These are phyloP conservation scores for Pneumocystis carinii DNA, from an alignment of 1,139 yeast species.

Conservation along the genomic window DNA sequence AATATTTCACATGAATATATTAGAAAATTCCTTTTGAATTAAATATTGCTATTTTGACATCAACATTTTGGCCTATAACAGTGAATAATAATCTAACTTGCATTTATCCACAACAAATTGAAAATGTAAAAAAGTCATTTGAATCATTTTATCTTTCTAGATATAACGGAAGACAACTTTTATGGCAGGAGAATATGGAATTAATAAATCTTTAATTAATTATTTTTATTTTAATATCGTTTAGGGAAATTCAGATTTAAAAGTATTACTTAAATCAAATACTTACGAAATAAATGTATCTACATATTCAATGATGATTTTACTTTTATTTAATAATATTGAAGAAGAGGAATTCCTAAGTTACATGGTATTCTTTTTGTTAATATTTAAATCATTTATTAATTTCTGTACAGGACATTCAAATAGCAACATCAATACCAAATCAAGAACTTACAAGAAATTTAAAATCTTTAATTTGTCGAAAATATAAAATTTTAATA, in stretches of 20 bases:
- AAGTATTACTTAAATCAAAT: conserved; percentile 47
- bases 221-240: conserved; percentile 43
- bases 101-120: conserved; percentile 38
- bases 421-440: conserved; percentile 56
- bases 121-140: conserved; percentile 29
- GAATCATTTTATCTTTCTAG: conserved; percentile 41
- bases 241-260: conserved; percentile 37
- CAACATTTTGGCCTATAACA: conserved; percentile 42
- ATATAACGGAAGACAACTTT: conserved; percentile 59
- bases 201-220: not conserved
- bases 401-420: conserved; percentile 47
- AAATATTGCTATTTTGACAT: conserved; percentile 33
- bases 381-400: conserved; percentile 20
- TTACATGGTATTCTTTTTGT: not conserved
- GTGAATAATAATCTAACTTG: conserved; percentile 42
- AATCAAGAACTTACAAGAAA: conserved; percentile 58
- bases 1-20: not conserved
- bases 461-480: conserved; percentile 72
- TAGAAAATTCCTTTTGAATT: conserved; percentile 15
- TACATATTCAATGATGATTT: conserved; percentile 61
- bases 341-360: conserved; percentile 25
- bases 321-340: conserved; percentile 52
- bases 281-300: conserved; percentile 74
- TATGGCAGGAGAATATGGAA: conserved; percentile 58
- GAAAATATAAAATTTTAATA: conserved; percentile 54